Evolutionary conservation across 208 protist genomes (phyloP).

Genomic region (Trypanosomatidae sp.): DNA sequence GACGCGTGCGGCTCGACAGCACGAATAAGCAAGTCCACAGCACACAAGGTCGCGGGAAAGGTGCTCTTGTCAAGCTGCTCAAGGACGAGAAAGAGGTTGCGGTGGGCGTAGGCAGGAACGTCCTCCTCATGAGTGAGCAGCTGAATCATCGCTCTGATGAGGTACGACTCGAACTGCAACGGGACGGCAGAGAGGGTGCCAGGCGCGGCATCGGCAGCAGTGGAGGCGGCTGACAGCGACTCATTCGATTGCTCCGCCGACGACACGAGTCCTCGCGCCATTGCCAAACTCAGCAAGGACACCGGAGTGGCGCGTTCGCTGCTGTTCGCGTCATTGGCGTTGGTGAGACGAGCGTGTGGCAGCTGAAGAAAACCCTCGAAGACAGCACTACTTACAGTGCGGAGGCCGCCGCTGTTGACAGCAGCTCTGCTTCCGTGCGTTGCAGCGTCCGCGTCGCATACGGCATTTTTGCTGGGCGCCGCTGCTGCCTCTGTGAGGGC

Average conservation of each 20-base stretch:
- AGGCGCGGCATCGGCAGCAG: neutral
- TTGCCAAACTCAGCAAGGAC: conserved; percentile 14
- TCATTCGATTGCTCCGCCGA: neutral
- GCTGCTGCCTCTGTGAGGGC: neutral
- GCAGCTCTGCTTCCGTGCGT: neutral
- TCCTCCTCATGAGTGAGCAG: conserved; percentile 50
- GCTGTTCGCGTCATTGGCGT: neutral
- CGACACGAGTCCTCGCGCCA: conserved; percentile 10
- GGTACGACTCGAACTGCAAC: conserved; percentile 64
- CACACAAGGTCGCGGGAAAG: conserved; percentile 57
- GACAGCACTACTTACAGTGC: conserved; percentile 2
- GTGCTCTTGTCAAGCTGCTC: conserved; percentile 56
- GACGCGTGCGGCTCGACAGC: conserved; percentile 57
- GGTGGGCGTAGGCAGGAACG: conserved; percentile 56
- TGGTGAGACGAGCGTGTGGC: neutral
- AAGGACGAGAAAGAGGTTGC: conserved; percentile 63
- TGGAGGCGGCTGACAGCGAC: neutral
- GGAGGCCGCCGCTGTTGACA: conserved; percentile 3
- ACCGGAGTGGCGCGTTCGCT: neutral
- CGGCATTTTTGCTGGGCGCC: neutral
- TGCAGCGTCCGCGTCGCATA: neutral
- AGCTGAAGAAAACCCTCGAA: conserved; percentile 2
- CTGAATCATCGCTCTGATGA: conserved; percentile 50
- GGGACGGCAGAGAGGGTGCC: conserved; percentile 26
- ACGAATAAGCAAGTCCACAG: conserved; percentile 53